These are phyloP conservation scores for Musa beccarii DNA, from an alignment of 176 grass and related monocot species.

Conservation along the genomic window DNA sequence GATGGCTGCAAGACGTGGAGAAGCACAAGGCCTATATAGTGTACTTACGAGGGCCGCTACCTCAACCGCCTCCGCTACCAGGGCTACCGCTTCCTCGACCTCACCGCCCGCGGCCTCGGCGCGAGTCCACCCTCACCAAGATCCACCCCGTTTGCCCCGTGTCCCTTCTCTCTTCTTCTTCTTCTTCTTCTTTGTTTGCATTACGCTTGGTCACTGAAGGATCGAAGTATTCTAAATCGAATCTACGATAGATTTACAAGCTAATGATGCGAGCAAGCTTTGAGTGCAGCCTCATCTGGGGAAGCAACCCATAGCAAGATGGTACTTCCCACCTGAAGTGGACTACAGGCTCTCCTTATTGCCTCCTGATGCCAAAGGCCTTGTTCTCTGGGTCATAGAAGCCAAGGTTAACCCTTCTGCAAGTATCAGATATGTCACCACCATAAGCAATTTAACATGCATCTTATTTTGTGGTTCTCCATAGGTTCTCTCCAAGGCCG, in stretches of 20 bases:
- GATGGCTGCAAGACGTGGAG: constrained; percentile 80
- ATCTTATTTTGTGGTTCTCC: background rate
- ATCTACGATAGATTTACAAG: no score
- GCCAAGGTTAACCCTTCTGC: constrained; percentile 42
- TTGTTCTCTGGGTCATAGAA: constrained; percentile 76
- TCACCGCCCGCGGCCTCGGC: constrained; percentile 71
- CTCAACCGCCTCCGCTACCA: constrained; percentile 70
- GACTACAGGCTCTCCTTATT: constrained; percentile 83
- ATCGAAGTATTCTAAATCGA: no score
- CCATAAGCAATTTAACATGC: background rate
- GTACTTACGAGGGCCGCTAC: constrained; percentile 88
- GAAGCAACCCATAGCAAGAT: constrained; percentile 78
- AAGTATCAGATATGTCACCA: background rate
- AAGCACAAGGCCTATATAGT: constrained; percentile 74
- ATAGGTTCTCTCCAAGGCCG: constrained; percentile 84
- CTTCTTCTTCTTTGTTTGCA: background rate
- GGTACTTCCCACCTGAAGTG: constrained; percentile 94
- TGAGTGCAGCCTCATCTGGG: constrained; percentile 67
- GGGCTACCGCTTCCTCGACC: constrained; percentile 83
- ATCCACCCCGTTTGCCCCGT: constrained; percentile 90
- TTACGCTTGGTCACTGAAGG: no score
- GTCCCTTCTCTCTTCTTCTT: background rate
- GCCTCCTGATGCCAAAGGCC: constrained; percentile 79
- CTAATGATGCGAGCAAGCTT: background rate
- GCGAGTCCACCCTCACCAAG: constrained; percentile 81